Evolutionary conservation across 2,329 filamentous ascomycete genomes (phyloP).

Genomic region (Talaromyces piceae): DNA sequence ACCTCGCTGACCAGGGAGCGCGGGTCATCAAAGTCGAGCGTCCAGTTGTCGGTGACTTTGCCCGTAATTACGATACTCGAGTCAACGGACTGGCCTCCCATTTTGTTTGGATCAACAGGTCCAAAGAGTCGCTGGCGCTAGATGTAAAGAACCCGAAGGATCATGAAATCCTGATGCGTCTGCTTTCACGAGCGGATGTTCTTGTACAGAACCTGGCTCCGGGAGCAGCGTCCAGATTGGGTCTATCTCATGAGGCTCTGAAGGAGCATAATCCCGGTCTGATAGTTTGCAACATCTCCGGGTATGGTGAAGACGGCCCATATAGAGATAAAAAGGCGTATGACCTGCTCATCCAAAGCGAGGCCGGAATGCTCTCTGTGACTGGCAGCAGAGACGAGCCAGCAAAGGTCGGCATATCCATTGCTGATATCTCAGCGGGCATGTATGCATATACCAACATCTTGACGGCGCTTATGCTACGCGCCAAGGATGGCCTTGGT

Average conservation of each 20-base stretch:
- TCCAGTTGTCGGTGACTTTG: conserved; percentile 47
- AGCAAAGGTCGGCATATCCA: conserved; percentile 48
- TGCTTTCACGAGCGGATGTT: conserved; percentile 43
- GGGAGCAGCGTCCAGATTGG: conserved; percentile 42
- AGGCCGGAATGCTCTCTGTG: conserved; percentile 46
- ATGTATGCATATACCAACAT: conserved; percentile 49
- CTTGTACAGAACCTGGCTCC: conserved; percentile 50
- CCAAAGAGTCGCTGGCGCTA: conserved; percentile 47
- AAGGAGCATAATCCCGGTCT: conserved; percentile 36
- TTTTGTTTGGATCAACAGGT: conserved; percentile 51
- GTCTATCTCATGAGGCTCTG: conserved; percentile 41
- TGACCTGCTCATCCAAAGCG: conserved; percentile 49
- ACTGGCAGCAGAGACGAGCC: conserved; percentile 40
- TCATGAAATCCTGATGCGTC: conserved; percentile 36
- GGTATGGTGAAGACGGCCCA: conserved; percentile 46
- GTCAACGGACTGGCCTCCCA: conserved; percentile 46
- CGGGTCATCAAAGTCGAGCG: conserved; percentile 51
- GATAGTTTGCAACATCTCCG: conserved; percentile 50
- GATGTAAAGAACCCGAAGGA: conserved; percentile 42
- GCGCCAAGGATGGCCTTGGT: conserved; percentile 42
- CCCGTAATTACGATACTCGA: conserved; percentile 44
- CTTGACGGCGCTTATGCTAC: conserved; percentile 43
- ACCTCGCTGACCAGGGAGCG: conserved; percentile 48
- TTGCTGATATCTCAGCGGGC: conserved; percentile 48
- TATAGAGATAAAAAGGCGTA: conserved; percentile 51